Conservation (phyloP, 176 grass and related monocot species). For the Juncus inflexus region DNA sequence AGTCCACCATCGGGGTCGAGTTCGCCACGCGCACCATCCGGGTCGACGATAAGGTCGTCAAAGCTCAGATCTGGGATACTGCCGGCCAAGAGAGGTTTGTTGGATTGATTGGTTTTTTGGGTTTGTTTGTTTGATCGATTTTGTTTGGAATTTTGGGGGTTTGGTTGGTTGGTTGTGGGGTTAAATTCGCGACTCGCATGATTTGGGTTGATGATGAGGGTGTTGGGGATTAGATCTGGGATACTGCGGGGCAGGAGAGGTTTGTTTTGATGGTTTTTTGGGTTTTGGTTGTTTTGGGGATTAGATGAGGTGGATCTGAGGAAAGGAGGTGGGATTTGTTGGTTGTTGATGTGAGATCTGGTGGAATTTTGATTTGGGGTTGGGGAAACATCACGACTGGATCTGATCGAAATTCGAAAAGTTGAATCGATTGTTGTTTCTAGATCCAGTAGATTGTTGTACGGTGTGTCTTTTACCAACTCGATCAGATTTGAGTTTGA, state of each 20-base stretch:
- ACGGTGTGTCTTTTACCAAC: too few relatives aligned
- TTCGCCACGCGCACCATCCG: conserved; percentile 25
- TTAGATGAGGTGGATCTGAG: too few relatives aligned
- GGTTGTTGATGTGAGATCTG: conserved; percentile 22
- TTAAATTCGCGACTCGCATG: too few relatives aligned
- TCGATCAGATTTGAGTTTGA: too few relatives aligned
- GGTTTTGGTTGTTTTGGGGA: background rate
- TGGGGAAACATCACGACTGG: too few relatives aligned
- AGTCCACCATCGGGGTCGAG: conserved; percentile 26
- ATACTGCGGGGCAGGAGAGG: conserved; percentile 26
- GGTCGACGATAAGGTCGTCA: conserved; percentile 30
- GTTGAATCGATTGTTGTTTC: too few relatives aligned
- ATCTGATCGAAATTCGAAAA: too few relatives aligned
- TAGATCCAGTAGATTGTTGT: too few relatives aligned
- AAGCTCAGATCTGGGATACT: conserved; percentile 34
- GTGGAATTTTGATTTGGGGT: conserved; percentile 1
- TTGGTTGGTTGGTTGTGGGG: conserved; percentile 6
- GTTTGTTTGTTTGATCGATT: background rate
- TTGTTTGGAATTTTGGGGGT: background rate
- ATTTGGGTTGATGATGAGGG: too few relatives aligned
- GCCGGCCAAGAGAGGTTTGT: conserved; percentile 27
- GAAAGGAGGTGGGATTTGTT: conserved; percentile 12
- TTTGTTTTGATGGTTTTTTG: background rate
- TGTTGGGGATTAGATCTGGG: conserved; percentile 31
- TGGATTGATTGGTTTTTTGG: background rate